Evolutionary conservation across 176 grass and related monocot genomes (phyloP).

Genomic region (Aegilops bicornis): DNA sequence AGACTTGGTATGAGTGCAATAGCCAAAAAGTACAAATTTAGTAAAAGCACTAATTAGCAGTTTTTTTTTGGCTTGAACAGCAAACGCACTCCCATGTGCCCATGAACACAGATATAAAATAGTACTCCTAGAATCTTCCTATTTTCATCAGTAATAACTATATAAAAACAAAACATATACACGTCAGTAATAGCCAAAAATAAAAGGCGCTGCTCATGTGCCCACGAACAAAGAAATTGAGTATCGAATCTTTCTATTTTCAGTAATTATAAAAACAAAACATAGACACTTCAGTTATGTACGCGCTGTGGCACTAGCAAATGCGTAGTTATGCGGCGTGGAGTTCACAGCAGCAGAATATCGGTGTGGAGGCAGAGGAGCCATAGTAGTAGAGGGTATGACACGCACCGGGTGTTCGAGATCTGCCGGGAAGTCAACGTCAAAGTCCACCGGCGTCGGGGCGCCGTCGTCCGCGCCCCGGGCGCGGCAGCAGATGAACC

Average conservation of each 20-base stretch:
- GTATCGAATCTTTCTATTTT: too few species aligned
- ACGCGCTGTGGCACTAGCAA: neutral
- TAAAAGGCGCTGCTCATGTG: too few species aligned
- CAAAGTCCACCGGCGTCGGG: slow-evolving; percentile 35
- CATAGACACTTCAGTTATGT: neutral
- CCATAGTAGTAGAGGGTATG: neutral
- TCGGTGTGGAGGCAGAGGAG: neutral
- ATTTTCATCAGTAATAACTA: too few species aligned
- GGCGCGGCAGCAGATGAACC: slow-evolving; percentile 61
- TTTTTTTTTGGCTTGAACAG: neutral
- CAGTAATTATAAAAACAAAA: neutral
- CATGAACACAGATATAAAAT: too few species aligned
- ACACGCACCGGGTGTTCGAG: slow-evolving; percentile 45
- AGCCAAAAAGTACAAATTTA: neutral
- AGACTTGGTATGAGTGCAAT: neutral
- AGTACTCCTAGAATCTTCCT: too few species aligned
- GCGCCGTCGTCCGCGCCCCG: slow-evolving; percentile 15
- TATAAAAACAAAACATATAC: too few species aligned
- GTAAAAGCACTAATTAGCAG: neutral
- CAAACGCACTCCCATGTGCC: too few species aligned
- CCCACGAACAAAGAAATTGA: too few species aligned
- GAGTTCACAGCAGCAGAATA: neutral
- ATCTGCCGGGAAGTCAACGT: slow-evolving; percentile 48
- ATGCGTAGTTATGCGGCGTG: neutral
- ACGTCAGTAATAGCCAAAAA: too few species aligned